These are phyloP conservation scores for Cyberlindnera veronae DNA, from an alignment of 805 yeast species.

Conservation along the genomic window DNA sequence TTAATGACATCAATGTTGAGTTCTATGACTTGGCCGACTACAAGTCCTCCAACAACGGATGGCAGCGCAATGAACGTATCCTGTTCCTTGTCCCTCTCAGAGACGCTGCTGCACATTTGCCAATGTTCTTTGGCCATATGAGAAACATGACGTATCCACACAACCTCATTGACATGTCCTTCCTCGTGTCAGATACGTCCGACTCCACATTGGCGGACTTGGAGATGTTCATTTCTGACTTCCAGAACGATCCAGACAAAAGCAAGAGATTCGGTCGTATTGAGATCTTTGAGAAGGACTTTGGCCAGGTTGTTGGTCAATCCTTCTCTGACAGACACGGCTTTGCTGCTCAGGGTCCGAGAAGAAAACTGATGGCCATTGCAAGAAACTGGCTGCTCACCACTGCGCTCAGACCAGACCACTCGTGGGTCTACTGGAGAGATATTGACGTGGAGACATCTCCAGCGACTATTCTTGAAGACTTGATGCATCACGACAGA, in stretches of 20 bases:
- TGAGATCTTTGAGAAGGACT: conserved; percentile 87
- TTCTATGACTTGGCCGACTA: conserved; percentile 71
- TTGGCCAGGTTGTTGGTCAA: conserved; percentile 92
- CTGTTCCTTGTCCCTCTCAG: conserved; percentile 86
- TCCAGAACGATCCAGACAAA: conserved; percentile 64
- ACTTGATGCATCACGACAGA: conserved; percentile 84
- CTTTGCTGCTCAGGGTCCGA: conserved; percentile 92
- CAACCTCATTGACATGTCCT: conserved; percentile 75
- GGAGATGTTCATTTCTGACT: conserved; percentile 48
- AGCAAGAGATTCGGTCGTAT: conserved; percentile 74
- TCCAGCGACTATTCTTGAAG: conserved; percentile 82
- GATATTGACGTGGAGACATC: conserved; percentile 96
- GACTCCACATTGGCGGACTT: conserved; percentile 81
- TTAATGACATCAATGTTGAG: conserved; percentile 43
- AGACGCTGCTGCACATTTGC: conserved; percentile 87
- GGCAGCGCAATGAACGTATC: conserved; percentile 76
- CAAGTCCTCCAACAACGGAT: conserved; percentile 66
- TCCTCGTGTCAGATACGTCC: conserved; percentile 84
- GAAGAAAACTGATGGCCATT: conserved; percentile 92
- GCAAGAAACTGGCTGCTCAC: conserved; percentile 93
- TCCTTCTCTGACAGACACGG: conserved; percentile 93
- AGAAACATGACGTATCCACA: conserved; percentile 82
- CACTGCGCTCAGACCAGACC: conserved; percentile 85
- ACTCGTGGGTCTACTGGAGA: conserved; percentile 96
- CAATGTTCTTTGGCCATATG: conserved; percentile 85